Percentiles rank a stretch among this genome's conserved stretches.
Conservation (phyloP, 2,329 filamentous ascomycete genomes). For the Monilinia fructicola region DNA sequence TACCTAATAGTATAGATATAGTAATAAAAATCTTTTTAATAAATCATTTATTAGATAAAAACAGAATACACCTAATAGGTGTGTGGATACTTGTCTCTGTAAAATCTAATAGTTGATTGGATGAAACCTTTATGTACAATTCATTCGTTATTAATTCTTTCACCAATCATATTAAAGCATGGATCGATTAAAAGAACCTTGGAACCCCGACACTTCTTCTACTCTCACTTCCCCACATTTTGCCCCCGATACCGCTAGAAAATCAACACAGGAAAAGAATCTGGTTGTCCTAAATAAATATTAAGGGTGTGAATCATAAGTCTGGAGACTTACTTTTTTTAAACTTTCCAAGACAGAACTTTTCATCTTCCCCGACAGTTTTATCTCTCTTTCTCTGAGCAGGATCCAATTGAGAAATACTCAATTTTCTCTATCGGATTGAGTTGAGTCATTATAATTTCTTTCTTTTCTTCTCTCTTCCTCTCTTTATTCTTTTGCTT, state of each 20-base stretch:
- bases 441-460: conserved; percentile 19
- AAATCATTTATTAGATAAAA: no score
- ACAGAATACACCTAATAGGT: no score
- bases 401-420: conserved; percentile 16
- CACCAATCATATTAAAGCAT: conserved; percentile 5
- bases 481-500: conserved; percentile 12
- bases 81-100: no score
- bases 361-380: conserved; percentile 2
- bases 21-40: no score
- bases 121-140: not conserved
- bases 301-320: conserved; percentile 13
- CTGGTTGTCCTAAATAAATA: not conserved
- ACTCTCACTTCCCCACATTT: conserved; percentile 23
- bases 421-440: conserved; percentile 16
- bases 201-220: not conserved
- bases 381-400: conserved; percentile 6
- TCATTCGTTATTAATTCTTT: not conserved
- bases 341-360: not conserved
- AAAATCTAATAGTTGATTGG: conserved; percentile 7
- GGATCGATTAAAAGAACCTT: not conserved
- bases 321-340: conserved; percentile 8
- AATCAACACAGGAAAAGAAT: conserved; percentile 10
- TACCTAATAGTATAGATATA: no score
- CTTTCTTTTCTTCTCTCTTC: conserved; percentile 12
- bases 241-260: conserved; percentile 25